Evolutionary conservation across 306 rosid species (phyloP), one percentile per base, ranked within the genome.

Genomic region (Sindora glabra): DNA sequence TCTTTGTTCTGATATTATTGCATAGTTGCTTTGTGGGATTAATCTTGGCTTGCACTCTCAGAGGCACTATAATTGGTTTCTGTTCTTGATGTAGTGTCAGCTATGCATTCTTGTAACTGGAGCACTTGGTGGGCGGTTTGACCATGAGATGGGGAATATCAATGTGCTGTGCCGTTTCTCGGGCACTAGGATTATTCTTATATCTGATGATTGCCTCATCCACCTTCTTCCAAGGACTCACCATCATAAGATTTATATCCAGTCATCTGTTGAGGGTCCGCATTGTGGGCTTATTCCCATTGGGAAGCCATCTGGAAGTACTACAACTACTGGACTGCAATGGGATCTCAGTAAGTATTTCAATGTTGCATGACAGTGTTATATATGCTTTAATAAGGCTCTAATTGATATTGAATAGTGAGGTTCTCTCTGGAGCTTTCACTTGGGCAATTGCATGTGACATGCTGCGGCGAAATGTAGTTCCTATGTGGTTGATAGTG

Each of bases 91-190:
- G 37, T 67, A 17, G 34, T 77, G 48, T 47, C 80, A 94, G 99
- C 58, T 80, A 53, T 78, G 97, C 82, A 84, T 94, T 74, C 80
- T 94, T 48, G 89, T 84, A 53, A 80, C 82, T 55, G 99, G 99
- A 70, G 95, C 97, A 63, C 90, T 94, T 55, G 99, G 99, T 26
- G 99, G 99, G 60, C 74, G 99, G 72, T 94, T 94, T 70, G 99
- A 94, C 74, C 99, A 94, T 11, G 95, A 89, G 79, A 82, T 94
- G 14, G 99, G 97, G 64, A 94, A 94, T 74, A 71, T 94, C 54
- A 94, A 94, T 41, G 89, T 89, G 36, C 59, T 89, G n/a, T 89
- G 82, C 56, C 81, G 75, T 29, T 94, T 89, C 79, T 75, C 95
- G 45, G 46, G 65, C 58, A 59, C 77, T 6, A 78, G 94, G 10